A percentile compares a stretch with the other conserved stretches of the same genome.
These are phyloP conservation scores for Neurospora africana DNA, from an alignment of 495 filamentous ascomycete genomes.

Conservation along the genomic window DNA sequence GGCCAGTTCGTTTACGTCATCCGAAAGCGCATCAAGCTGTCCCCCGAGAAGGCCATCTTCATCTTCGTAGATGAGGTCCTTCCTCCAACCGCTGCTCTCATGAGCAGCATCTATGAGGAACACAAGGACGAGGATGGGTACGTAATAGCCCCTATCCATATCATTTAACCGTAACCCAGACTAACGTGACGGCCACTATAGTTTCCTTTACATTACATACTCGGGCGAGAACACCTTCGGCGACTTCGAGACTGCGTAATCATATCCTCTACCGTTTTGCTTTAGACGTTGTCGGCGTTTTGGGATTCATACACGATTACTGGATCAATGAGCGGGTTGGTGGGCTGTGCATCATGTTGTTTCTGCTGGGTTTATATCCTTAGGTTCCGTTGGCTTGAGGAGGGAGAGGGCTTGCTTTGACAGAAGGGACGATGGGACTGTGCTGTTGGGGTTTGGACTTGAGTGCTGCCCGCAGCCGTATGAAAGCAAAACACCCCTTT, in stretches of 20 bases:
- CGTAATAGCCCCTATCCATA: conserved; percentile 10
- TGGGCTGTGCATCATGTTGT: conserved; percentile 8
- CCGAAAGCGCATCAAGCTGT: conserved; percentile 99
- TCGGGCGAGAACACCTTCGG: conserved; percentile 99
- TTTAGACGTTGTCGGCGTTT: not conserved
- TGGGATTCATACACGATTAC: conserved; percentile 7
- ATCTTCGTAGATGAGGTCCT: conserved; percentile 99
- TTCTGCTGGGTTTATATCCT: conserved; percentile 2
- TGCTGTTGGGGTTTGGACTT: not conserved
- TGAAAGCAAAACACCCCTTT: not conserved
- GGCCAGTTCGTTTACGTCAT: conserved; percentile 99
- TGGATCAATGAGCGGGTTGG: conserved; percentile 5
- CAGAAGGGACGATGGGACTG: not conserved
- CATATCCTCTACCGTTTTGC: not conserved
- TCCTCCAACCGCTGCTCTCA: conserved; percentile 90
- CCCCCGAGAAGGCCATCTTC: conserved; percentile 99
- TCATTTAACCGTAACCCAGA: not conserved
- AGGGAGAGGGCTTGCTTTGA: not conserved
- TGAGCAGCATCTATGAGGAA: conserved; percentile 99
- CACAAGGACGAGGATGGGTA: conserved; percentile 79
- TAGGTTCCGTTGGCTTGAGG: not conserved
- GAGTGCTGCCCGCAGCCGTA: not conserved
- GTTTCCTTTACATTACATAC: conserved; percentile 62
- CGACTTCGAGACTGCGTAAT: conserved; percentile 28
- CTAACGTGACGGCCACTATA: conserved; percentile 14